Evolutionary conservation across 2,329 filamentous ascomycete species (phyloP), one percentile per base, ranked within the genome.

Genomic region (Fusarium duplospermum): DNA sequence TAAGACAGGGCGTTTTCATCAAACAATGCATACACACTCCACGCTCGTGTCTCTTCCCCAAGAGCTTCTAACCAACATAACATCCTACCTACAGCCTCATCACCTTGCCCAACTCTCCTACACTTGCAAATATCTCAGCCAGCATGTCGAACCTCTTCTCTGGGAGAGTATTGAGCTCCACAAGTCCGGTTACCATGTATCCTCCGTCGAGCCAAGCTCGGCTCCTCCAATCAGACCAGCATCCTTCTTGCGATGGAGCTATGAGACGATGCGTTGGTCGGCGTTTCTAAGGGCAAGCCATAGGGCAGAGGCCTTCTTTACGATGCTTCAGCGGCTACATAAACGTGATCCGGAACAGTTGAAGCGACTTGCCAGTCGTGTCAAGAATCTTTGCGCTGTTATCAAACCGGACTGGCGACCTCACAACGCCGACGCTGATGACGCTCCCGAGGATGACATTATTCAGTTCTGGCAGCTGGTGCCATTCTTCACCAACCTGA

Each of bases 381-480:
- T 77, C 3, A 72, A 27, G 14, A 63, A 61, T 10, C 13, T 77
- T 0, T 76, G 75, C 18, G 66, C 68, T 1, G 58, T 62, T 4
- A 29, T 77, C 14, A 11, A 13, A 14, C 47, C 47, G 9, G 14
- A 54, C n/a, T 54, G 47, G 27, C 10, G 8, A 31, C 27, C 16
- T 7, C 24, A n/a, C 29, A 27, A 8, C 16, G 4, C 47, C 47
- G 16, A 10, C 1, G 16, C 2, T 31, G 2, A 31, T 11, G n/a
- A 29, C 4, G 18, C 36, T n/a, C 8, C n/a, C 10, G 18, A n/a
- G n/a, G 22, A 16, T n/a, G 22, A 6, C n/a, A 33, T 18, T 13
- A 27, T 40, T 9, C 57, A 27, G 2, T 7, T 50, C 7, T 77
- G 75, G 73, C 11, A 62, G 2, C 29, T 77, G 0, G 2, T 77